Conservation (phyloP, 2,329 filamentous ascomycete genomes). For the Xylariaceae sp. region DNA sequence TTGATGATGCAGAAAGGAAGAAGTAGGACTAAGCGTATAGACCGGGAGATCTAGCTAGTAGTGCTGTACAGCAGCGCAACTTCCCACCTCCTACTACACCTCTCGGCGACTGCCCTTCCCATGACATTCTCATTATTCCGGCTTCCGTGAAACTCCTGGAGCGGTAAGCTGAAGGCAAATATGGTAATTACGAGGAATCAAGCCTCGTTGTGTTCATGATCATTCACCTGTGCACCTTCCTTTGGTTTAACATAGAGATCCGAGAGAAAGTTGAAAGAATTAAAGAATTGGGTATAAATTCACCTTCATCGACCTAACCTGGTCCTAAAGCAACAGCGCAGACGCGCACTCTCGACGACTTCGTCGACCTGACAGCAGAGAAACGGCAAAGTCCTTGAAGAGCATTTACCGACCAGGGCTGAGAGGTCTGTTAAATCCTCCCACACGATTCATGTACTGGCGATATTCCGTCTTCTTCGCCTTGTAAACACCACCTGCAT, state of each 20-base stretch:
- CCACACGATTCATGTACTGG: conserved; percentile 90
- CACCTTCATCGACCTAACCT: background rate
- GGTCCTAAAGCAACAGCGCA: background rate
- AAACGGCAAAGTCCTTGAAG: background rate
- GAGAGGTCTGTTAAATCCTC: conserved; percentile 75
- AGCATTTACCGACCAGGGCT: conserved; percentile 43
- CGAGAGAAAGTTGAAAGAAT: background rate
- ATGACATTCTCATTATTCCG: too few relatives aligned
- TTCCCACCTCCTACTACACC: too few relatives aligned
- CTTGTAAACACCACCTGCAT: conserved; percentile 75
- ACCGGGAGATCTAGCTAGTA: too few relatives aligned
- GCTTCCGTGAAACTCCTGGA: too few relatives aligned
- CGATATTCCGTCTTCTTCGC: conserved; percentile 93
- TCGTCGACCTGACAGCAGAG: background rate
- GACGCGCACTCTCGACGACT: background rate
- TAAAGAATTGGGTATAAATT: conserved; percentile 5
- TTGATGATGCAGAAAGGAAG: too few relatives aligned
- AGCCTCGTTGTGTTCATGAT: background rate
- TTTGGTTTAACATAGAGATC: background rate
- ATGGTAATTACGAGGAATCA: background rate
- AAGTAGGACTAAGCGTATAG: too few relatives aligned
- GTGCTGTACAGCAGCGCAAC: too few relatives aligned
- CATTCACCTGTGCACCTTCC: background rate
- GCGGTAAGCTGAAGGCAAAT: too few relatives aligned
- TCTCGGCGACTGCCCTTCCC: too few relatives aligned